phyloP scores from a whole-genome alignment of 441 rosid genomes.

The Bocquillonia castaneifolia region DNA sequence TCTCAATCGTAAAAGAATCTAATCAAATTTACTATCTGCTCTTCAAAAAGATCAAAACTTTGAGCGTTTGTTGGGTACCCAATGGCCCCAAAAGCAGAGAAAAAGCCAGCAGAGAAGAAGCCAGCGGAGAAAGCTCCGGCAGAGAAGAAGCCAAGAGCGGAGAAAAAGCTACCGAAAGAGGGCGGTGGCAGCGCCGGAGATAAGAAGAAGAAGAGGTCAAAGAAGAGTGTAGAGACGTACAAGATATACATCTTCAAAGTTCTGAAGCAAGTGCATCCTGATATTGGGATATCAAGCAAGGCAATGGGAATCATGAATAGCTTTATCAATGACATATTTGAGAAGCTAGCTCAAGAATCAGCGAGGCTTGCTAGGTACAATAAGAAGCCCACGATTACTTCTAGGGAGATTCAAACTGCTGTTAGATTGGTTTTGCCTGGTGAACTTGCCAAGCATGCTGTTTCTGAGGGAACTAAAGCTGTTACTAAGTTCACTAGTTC shows the following conservation, averaged over 20 bases:
- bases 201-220: constrained; percentile 23
- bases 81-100: constrained; percentile 23
- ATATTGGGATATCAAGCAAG: constrained; percentile 24
- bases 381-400: constrained; percentile 24
- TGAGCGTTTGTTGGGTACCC: neutral
- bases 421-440: constrained; percentile 22
- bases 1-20: too few species aligned
- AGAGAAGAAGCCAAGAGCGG: constrained; percentile 26
- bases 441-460: constrained; percentile 25
- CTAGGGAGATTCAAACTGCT: constrained; percentile 24
- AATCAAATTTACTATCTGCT: neutral
- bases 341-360: constrained; percentile 23
- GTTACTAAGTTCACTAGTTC: constrained; percentile 25
- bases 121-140: constrained; percentile 24
- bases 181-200: constrained; percentile 18
- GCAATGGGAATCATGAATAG: constrained; percentile 27
- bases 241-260: constrained; percentile 25
- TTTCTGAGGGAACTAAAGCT: constrained; percentile 24
- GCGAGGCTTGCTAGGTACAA: constrained; percentile 24
- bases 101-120: constrained; percentile 22
- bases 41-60: neutral
- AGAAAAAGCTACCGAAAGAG: constrained; percentile 24
- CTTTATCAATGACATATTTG: constrained; percentile 23
- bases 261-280: constrained; percentile 21
- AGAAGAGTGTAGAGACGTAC: constrained; percentile 27